Base-by-base conservation (phyloP, 306 rosid species). In the Malus sieversii region DNA sequence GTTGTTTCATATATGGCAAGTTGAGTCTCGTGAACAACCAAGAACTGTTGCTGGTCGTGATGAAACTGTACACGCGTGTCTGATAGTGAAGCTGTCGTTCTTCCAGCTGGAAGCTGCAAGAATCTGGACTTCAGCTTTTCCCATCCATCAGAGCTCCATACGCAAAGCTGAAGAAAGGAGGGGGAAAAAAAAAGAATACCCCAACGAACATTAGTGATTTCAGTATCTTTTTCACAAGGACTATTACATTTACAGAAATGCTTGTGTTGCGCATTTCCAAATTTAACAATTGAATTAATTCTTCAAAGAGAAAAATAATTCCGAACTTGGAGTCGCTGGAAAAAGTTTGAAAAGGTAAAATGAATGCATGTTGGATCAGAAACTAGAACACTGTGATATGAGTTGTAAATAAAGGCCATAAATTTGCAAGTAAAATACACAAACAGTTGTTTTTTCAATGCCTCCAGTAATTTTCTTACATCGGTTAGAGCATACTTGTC, bases 41-140 rank as follows among this genome's bases (percentile, higher is more conserved):
- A 82, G 85, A 95, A 90, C 68, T 89, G 97, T 12, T 81, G 76
- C 82, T 95, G 98, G 77, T 95, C 97, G 79, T 86, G 98, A 85
- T 95, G 98, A 81, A 95, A 95, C 86, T 92, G 98, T 53, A 95
- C 92, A 42, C 92, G 96, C 3, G 97, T 92, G 84, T 90, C 97
- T 1, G 97, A 80, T 58, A 85, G 97, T 15, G 91, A 82, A 5
- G 96, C 68, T 62, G 91, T 87, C 60, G 90, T 87, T 87, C 97
- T 89, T 69, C 98, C 96, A 57, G 88, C 45, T 77, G 98, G 97
- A 79, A 95, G 89, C 86, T 83, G 98, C 89, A 95, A 85, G 85
- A 80, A 84, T 85, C 91, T 87, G 62, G 84, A 78, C 77, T 84
- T 92, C 87, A 92, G 97, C 87, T 95, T 95, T 83, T 92, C 98